Percentiles rank a stretch among this genome's conserved stretches.
phyloP scores from a whole-genome alignment of 352 stramenopile species.

The Globisporangium canariense region DNA sequence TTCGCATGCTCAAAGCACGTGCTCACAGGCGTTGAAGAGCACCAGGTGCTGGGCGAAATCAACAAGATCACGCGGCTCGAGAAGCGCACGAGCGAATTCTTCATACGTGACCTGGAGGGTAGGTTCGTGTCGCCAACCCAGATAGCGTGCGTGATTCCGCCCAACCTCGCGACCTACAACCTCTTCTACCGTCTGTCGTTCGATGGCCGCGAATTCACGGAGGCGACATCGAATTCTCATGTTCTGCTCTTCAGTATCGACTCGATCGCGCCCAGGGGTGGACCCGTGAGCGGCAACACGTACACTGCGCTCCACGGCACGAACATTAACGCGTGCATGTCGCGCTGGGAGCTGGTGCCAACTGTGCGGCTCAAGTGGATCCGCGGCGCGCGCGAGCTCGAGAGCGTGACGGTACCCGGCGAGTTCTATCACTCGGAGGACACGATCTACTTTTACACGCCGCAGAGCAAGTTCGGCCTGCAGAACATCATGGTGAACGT shows the following conservation, averaged over 20 bases:
- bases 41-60: conserved; percentile 25
- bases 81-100: conserved; percentile 29
- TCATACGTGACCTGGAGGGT: conserved; percentile 41
- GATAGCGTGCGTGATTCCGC: conserved; percentile 39
- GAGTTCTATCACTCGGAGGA: conserved; percentile 67
- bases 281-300: conserved; percentile 66
- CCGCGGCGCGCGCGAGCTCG: conserved; percentile 51
- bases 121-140: conserved; percentile 35
- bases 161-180: conserved; percentile 52
- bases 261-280: conserved; percentile 45
- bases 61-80: conserved; percentile 31
- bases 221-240: conserved; percentile 26
- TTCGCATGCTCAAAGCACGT: conserved; percentile 37
- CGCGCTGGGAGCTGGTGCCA: conserved; percentile 19
- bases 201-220: conserved; percentile 46
- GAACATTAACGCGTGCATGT: conserved; percentile 56
- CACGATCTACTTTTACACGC: conserved; percentile 70
- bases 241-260: conserved; percentile 58
- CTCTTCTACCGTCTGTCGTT: conserved; percentile 67
- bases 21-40: conserved; percentile 29
- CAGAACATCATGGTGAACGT: conserved; percentile 60
- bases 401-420: conserved; percentile 45
- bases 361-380: conserved; percentile 58
- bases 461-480: conserved; percentile 71
- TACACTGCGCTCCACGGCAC: conserved; percentile 58